Percentiles rank a stretch among this genome's conserved stretches.
These are phyloP conservation scores for Cochlearia excelsa DNA, from an alignment of 345 rosid genomes.

Conservation along the genomic window DNA sequence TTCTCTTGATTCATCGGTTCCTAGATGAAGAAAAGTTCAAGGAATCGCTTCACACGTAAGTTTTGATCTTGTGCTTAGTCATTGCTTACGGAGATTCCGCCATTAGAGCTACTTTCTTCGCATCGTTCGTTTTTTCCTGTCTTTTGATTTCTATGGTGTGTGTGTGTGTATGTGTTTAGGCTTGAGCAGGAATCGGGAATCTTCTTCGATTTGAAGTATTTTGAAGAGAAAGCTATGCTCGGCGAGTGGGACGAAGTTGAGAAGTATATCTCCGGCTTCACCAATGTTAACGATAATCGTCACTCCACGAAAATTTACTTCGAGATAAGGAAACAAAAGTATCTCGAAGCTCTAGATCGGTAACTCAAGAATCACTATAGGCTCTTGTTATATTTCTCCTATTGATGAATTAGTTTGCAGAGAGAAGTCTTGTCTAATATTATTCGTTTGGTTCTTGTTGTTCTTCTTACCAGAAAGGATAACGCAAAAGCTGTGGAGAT, in stretches of 20 bases:
- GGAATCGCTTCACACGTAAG: constrained; percentile 61
- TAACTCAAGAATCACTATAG: constrained; percentile 4
- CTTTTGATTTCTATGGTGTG: neutral
- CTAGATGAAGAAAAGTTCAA: constrained; percentile 49
- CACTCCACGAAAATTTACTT: constrained; percentile 57
- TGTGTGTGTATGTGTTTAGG: constrained; percentile 35
- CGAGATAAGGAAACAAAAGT: constrained; percentile 60
- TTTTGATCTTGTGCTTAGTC: neutral
- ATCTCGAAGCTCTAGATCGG: constrained; percentile 62
- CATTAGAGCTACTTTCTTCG: neutral
- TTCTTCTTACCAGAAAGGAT: constrained; percentile 49
- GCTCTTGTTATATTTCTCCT: too few relatives aligned
- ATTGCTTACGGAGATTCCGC: too few relatives aligned
- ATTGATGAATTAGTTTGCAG: neutral
- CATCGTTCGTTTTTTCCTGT: neutral
- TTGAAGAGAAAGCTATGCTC: constrained; percentile 78
- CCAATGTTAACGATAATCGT: constrained; percentile 88
- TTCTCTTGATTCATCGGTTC: constrained; percentile 60
- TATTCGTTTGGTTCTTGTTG: neutral
- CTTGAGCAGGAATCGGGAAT: constrained; percentile 89
- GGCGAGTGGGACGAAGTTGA: constrained; percentile 99
- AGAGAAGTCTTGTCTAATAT: neutral
- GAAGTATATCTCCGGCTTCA: constrained; percentile 77
- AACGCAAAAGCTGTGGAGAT: constrained; percentile 87
- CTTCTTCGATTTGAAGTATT: constrained; percentile 79